phyloP scores from a whole-genome alignment of 306 rosid species.

The Fragaria nilgerrensis region DNA sequence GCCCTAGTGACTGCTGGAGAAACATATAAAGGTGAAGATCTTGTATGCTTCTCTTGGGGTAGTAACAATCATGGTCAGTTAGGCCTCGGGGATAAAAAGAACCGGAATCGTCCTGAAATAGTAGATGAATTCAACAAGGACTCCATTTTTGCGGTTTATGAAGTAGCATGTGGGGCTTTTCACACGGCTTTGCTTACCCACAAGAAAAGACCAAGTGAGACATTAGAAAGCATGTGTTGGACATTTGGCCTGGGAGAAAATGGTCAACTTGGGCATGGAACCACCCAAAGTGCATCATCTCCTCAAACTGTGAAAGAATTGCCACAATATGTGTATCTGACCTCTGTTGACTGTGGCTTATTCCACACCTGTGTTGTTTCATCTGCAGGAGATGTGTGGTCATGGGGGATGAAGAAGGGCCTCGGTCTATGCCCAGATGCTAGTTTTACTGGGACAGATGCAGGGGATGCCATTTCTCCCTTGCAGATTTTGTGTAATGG shows the following conservation, averaged over 20 bases:
- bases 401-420: constrained; percentile 98
- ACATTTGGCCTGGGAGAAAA: constrained; percentile 88
- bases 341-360: constrained; percentile 73
- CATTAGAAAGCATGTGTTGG: constrained; percentile 65
- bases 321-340: constrained; percentile 46
- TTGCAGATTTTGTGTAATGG: constrained; percentile 32
- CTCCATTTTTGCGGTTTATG: constrained; percentile 53
- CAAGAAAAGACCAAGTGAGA: constrained; percentile 42
- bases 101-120: constrained; percentile 55
- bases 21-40: constrained; percentile 47
- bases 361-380: constrained; percentile 88
- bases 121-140: constrained; percentile 48
- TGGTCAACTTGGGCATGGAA: constrained; percentile 95
- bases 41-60: constrained; percentile 90
- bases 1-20: constrained; percentile 64
- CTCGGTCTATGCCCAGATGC: constrained; percentile 94
- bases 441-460: constrained; percentile 44
- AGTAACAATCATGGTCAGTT: constrained; percentile 72
- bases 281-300: constrained; percentile 46
- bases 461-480: constrained; percentile 80
- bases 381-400: constrained; percentile 80
- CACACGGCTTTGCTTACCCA: constrained; percentile 88
- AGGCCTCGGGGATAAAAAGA: constrained; percentile 76
- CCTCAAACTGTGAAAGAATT: constrained; percentile 65
- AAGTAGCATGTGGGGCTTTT: constrained; percentile 81